Evolutionary conservation across 1,284 basidiomycete genomes (phyloP), one percentile per base, ranked within the genome.

Genomic region (Puccinia polysora): DNA sequence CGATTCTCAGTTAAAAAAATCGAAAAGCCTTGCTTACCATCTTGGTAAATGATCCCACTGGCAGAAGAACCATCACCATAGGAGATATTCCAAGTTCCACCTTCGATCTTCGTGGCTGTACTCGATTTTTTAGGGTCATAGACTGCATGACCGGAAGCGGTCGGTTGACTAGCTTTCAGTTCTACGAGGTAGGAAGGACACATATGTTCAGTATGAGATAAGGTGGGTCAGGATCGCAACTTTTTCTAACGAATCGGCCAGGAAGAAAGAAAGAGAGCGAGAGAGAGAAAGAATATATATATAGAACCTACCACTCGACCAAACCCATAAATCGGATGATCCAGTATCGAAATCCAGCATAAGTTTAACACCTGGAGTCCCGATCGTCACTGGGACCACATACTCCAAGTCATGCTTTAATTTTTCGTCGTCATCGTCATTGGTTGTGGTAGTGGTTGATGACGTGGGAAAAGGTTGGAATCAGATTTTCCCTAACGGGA

Each of bases 1-100:
- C n/a, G n/a, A n/a, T n/a, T n/a, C n/a, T n/a, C n/a, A n/a, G n/a
- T n/a, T n/a, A 10, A 25, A 43, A 28, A 49, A 40, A 28, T 18
- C n/a, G 32, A 30, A 40, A 38, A 40, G 7, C 25, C 47, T 50
- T n/a, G n/a, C n/a, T n/a, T 5, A 65, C 56, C 47, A 50, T 73
- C 70, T 38, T 32, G 25, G 36, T 71, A 74, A 15, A 64, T 49
- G 25, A 71, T 34, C 25, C 74, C 75, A 50, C 75, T 74, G 6
- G 80, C 81, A 15, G 79, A 79, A 20, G 80, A 81, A n/a, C 81
- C 81, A 75, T 82, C 81, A 43, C 81, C 81, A 73, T 82, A 82
- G 32, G 78, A 79, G 68, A 82, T 82, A 69, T 80, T 78, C 81
- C 81, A 82, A 6, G 77, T 76, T 6, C 79, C 78, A n/a, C 73